phyloP scores from a whole-genome alignment of 2,329 filamentous ascomycete species.

The Calonectria crousiana region DNA sequence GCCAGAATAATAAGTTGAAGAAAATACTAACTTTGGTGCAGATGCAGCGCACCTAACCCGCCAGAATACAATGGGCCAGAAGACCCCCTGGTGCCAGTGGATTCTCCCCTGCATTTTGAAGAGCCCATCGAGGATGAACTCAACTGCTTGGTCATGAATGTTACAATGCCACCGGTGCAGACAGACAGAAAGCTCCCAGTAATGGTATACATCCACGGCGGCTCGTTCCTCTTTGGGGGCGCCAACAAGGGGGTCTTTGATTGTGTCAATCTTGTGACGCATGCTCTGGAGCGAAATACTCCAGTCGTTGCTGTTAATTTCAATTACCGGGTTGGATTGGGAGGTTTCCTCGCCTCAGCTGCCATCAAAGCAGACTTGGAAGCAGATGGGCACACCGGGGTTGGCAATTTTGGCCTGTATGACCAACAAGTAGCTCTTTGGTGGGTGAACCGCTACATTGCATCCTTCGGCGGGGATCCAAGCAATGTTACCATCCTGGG shows the following conservation, averaged over 20 bases:
- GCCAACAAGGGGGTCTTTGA: slow-evolving; percentile 25
- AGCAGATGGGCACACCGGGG: slow-evolving; percentile 13
- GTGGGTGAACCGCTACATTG: slow-evolving; percentile 28
- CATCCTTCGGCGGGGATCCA: slow-evolving; percentile 25
- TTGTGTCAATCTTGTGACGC: slow-evolving; percentile 24
- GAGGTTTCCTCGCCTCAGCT: slow-evolving; percentile 23
- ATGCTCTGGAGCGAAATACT: slow-evolving; percentile 14
- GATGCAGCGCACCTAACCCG: slow-evolving; percentile 30
- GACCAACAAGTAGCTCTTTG: slow-evolving; percentile 27
- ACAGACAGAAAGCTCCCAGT: not conserved
- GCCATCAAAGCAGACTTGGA: slow-evolving; percentile 24
- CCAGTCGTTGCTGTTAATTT: slow-evolving; percentile 23
- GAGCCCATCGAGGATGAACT: slow-evolving; percentile 26
- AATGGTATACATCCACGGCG: slow-evolving; percentile 32
- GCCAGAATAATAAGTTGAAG: accelerated
- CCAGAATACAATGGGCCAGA: slow-evolving; percentile 25
- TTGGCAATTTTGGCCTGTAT: slow-evolving; percentile 26
- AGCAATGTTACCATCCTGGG: slow-evolving; percentile 29
- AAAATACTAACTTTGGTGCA: not conserved
- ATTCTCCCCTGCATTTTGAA: slow-evolving; percentile 21
- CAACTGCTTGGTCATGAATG: slow-evolving; percentile 30
- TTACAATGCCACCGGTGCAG: slow-evolving; percentile 5
- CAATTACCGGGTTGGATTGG: slow-evolving; percentile 27
- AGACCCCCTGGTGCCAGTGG: slow-evolving; percentile 17
- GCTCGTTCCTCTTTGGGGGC: slow-evolving; percentile 29